Evolutionary conservation across 495 filamentous ascomycete species (phyloP), one percentile per base, ranked within the genome.

Genomic region (Penicillium soppii): DNA sequence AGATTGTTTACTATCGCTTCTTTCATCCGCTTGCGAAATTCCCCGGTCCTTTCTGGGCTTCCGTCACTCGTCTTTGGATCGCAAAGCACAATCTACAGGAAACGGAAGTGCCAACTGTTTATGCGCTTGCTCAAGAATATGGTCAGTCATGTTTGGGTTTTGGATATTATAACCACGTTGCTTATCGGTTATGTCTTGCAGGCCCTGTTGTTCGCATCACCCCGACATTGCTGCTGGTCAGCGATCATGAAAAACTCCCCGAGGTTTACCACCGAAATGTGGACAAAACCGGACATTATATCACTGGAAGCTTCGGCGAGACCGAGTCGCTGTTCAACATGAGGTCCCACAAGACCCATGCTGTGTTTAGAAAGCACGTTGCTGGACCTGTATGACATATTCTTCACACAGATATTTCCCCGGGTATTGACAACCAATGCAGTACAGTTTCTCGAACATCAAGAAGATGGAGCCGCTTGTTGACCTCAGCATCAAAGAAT

Each of bases 261-360:
- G 65, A 75, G 6, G 63, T 82, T 29, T 82, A 82, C 61, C 73
- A 80, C 52, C 72, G 76, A 45, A 70, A 75, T 53, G 78, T 73
- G 10, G 77, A 81, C 63, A 84, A 83, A 47, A 75, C 76, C 1
- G 69, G 72, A 4, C 75, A 79, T 47, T 82, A 82, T 43, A 77
- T 74, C 37, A 74, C 76, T 1, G 75, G 75, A 12, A 67, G 69
- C 5, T 77, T 78, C 32, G 77, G 76, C 7, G 70, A 79, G 33
- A 66, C 66, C 10, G 71, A 75, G 49, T 67, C 69, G 12, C 50
- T 79, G 50, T 79, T 79, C 54, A 79, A 75, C 40, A 77, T 75
- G 59, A 71, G 72, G 35, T 66, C 66, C 27, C 72, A 80, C 54
- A 74, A 79, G 46, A 65, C 53, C 21, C 69, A 82, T 61, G 67